Conservation (phyloP, 2,329 filamentous ascomycete species). For the Neonectria faginata region DNA sequence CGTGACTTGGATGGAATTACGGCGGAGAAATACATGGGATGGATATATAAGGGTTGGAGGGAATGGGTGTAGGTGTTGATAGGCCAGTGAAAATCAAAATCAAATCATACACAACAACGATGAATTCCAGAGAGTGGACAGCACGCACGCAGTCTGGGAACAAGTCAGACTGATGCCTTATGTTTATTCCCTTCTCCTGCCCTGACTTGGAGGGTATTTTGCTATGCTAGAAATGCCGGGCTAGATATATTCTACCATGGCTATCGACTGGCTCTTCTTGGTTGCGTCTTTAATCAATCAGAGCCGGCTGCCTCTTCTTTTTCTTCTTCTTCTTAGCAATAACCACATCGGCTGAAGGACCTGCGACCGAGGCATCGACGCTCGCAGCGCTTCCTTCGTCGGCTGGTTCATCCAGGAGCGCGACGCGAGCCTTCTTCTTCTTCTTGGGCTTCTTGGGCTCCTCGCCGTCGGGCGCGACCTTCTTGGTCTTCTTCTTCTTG, state of each 20-base stretch:
- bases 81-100: conserved; percentile 19
- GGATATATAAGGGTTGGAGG: conserved; percentile 2
- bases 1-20: conserved; percentile 12
- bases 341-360: conserved; percentile 40
- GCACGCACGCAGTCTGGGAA: background rate
- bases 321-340: conserved; percentile 65
- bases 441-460: conserved; percentile 51
- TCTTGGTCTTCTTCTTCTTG: conserved; percentile 70
- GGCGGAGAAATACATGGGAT: conserved; percentile 17
- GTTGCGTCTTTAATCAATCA: conserved; percentile 47
- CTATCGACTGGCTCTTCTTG: conserved; percentile 13
- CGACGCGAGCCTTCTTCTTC: conserved; percentile 46
- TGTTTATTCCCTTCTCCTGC: conserved; percentile 32
- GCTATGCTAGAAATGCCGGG: conserved; percentile 16
- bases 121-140: background rate
- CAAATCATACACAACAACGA: background rate
- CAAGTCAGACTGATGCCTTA: conserved; percentile 23
- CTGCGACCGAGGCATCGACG: conserved; percentile 33
- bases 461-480: conserved; percentile 44
- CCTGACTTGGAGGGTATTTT: background rate
- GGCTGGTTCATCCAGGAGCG: conserved; percentile 29
- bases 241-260: background rate
- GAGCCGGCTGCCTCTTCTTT: conserved; percentile 54
- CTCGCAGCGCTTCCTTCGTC: conserved; percentile 37
- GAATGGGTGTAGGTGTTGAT: conserved; percentile 17